phyloP scores from a whole-genome alignment of 257 asterid species.

The Solanum piurae region DNA sequence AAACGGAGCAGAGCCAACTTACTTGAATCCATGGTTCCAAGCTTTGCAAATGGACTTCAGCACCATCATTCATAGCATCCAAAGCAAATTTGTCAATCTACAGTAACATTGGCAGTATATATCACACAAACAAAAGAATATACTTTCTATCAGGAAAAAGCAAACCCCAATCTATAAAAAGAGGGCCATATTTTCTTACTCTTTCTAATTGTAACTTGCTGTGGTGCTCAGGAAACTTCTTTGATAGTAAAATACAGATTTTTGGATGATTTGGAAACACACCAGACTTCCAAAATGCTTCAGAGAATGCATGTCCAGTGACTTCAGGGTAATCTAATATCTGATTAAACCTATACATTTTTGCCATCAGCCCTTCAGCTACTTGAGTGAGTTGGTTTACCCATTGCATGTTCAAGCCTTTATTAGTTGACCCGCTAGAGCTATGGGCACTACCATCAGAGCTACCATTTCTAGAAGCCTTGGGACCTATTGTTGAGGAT shows the following conservation, averaged over 20 bases:
- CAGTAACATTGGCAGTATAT: constrained; percentile 2
- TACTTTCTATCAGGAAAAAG: not conserved
- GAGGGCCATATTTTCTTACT: constrained; percentile 31
- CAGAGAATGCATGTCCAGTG: constrained; percentile 66
- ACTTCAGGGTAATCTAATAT: constrained; percentile 92
- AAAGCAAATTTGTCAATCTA: constrained; percentile 90
- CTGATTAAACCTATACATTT: constrained; percentile 88
- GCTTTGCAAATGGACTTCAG: constrained; percentile 84
- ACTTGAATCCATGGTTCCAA: constrained; percentile 98
- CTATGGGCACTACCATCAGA: constrained; percentile 43
- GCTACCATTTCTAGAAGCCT: constrained; percentile 36
- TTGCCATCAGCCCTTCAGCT: constrained; percentile 97
- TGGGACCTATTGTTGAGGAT: constrained; percentile 22
- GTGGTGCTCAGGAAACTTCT: constrained; percentile 96
- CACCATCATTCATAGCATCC: constrained; percentile 78
- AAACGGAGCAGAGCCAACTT: not conserved
- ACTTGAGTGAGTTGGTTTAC: constrained; percentile 91
- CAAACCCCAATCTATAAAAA: not conserved
- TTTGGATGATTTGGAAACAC: constrained; percentile 85
- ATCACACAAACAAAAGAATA: not conserved
- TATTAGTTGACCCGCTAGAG: constrained; percentile 42
- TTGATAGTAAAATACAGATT: constrained; percentile 75
- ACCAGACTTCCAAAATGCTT: constrained; percentile 94
- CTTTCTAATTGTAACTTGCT: constrained; percentile 95
- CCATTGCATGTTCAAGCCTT: constrained; percentile 98